phyloP scores from a whole-genome alignment of 2,329 filamentous ascomycete genomes.

The Tothia fuscella region DNA sequence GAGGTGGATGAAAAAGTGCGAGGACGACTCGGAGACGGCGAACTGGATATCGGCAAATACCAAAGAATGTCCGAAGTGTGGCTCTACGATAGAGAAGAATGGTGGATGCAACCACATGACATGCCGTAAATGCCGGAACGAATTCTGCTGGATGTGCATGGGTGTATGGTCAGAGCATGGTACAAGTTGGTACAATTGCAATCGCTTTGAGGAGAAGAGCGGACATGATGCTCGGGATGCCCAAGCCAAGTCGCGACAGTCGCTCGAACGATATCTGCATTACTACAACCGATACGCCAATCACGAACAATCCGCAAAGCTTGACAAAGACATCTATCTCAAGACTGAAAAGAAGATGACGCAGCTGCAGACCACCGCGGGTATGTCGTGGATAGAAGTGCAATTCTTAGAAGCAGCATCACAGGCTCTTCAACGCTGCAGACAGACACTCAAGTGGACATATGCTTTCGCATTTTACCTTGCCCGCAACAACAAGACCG shows the following conservation, averaged over 20 bases:
- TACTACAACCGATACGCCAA: constrained; percentile 99
- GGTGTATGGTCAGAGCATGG: constrained; percentile 96
- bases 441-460: constrained; percentile 98
- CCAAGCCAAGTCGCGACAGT: constrained; percentile 81
- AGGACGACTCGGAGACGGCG: constrained; percentile 93
- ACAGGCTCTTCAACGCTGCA: constrained; percentile 85
- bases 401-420: constrained; percentile 92
- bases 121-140: constrained; percentile 86
- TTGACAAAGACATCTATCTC: constrained; percentile 89
- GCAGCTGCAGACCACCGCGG: constrained; percentile 80
- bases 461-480: constrained; percentile 98
- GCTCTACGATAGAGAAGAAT: constrained; percentile 98
- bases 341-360: constrained; percentile 99
- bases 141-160: constrained; percentile 99
- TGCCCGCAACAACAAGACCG: constrained; percentile 86
- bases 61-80: constrained; percentile 92
- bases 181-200: constrained; percentile 99
- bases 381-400: constrained; percentile 98
- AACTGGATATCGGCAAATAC: constrained; percentile 99
- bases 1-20: constrained; percentile 95
- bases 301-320: constrained; percentile 91
- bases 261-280: constrained; percentile 89
- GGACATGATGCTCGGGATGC: constrained; percentile 81
- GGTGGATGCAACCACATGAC: constrained; percentile 98
- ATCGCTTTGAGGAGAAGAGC: constrained; percentile 91